A percentile compares a stretch with the other conserved stretches of the same genome.
phyloP scores from a whole-genome alignment of 2,329 filamentous ascomycete genomes.

The Fusarium penzigii region DNA sequence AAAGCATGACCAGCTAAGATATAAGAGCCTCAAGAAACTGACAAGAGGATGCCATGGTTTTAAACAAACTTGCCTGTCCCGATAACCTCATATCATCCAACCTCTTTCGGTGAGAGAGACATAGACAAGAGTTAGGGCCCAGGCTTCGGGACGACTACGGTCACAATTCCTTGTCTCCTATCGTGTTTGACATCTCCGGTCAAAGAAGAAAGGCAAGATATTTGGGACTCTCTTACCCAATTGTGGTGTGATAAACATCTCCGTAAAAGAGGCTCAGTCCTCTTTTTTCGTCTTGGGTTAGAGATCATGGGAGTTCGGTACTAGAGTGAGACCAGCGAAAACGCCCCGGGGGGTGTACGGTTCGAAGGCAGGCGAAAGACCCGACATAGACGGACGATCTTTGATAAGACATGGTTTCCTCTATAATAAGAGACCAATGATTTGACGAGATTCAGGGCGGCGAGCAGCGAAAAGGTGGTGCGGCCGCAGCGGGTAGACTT shows the following conservation, averaged over 20 bases:
- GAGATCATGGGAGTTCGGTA: neutral
- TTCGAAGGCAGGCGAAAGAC: neutral
- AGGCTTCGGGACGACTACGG: constrained; percentile 1
- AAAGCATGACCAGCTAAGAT: neutral
- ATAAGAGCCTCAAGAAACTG: neutral
- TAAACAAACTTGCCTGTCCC: neutral
- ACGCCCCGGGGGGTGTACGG: too few species aligned
- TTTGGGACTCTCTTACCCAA: neutral
- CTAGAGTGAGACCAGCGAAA: too few species aligned
- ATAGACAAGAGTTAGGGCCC: neutral
- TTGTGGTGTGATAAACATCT: constrained; percentile 23
- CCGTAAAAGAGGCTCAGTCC: constrained; percentile 7
- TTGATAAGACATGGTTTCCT: constrained; percentile 22
- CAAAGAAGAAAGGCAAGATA: neutral
- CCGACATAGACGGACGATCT: constrained; percentile 12
- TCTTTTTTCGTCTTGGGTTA: too few species aligned
- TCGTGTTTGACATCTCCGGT: constrained; percentile 28
- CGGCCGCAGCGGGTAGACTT: neutral
- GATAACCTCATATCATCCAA: neutral
- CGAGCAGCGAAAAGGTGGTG: neutral
- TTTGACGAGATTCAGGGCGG: neutral
- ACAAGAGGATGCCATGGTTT: neutral
- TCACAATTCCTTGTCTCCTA: constrained; percentile 18
- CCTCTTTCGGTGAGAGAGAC: neutral
- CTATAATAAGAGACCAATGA: neutral